phyloP scores from a whole-genome alignment of 2,329 filamentous ascomycete genomes.

The Aspergillaceae sp. region DNA sequence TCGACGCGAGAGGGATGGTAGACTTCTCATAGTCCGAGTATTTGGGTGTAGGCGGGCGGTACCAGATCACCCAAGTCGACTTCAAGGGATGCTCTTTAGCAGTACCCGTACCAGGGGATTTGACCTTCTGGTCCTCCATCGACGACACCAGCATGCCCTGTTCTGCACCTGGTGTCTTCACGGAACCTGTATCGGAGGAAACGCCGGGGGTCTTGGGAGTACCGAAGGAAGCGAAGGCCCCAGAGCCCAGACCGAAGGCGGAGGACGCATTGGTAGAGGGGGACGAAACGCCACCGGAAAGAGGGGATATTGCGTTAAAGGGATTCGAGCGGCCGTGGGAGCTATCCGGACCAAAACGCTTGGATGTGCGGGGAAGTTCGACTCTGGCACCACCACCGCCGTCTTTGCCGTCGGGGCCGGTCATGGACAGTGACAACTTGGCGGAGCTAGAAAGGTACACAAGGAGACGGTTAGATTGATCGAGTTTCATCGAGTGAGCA shows the following conservation, averaged over 20 bases:
- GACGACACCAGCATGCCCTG: slow-evolving; percentile 36
- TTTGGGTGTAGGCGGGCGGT: slow-evolving; percentile 90
- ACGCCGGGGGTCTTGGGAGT: slow-evolving; percentile 78
- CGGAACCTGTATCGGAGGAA: slow-evolving; percentile 64
- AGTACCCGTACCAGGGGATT: slow-evolving; percentile 5
- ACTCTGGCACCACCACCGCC: slow-evolving; percentile 39
- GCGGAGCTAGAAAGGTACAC: slow-evolving; percentile 50
- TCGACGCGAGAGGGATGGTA: slow-evolving; percentile 72
- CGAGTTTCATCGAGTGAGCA: too few relatives aligned
- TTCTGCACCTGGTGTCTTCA: slow-evolving; percentile 56
- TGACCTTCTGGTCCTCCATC: slow-evolving; percentile 26
- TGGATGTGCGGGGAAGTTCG: slow-evolving; percentile 56
- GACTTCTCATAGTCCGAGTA: slow-evolving; percentile 98
- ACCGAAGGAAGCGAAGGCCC: slow-evolving; percentile 95
- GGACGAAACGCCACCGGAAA: slow-evolving; percentile 61
- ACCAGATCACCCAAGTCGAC: slow-evolving; percentile 94
- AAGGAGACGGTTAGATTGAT: slow-evolving; percentile 11
- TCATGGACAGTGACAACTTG: slow-evolving; percentile 84
- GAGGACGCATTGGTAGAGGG: slow-evolving; percentile 71
- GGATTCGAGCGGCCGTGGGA: slow-evolving; percentile 69
- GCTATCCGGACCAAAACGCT: slow-evolving; percentile 65
- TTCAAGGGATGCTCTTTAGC: slow-evolving; percentile 55
- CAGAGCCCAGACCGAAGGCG: slow-evolving; percentile 87
- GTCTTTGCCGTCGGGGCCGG: slow-evolving; percentile 49
- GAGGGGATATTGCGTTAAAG: slow-evolving; percentile 66